phyloP scores from a whole-genome alignment of 202 grass and related monocot genomes.

The Tripidium arundinaceum region DNA sequence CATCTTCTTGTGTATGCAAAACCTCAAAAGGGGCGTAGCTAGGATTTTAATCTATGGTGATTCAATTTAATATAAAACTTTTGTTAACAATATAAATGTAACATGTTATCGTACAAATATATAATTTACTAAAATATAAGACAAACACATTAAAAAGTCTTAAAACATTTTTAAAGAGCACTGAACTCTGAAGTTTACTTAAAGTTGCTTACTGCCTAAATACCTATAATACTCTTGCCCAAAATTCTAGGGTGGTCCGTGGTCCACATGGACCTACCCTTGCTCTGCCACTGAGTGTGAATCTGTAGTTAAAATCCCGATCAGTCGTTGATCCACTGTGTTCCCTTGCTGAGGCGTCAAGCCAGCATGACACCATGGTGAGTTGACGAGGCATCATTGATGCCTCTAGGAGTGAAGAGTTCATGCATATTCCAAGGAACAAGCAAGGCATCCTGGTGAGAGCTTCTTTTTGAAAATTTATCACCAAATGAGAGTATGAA shows the following conservation, averaged over 20 bases:
- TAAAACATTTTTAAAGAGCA: too few species aligned
- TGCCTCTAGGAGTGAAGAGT: background rate
- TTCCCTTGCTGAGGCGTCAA: background rate
- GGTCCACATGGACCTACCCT: too few species aligned
- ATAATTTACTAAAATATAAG: too few species aligned
- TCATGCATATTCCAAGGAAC: background rate
- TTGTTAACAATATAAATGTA: background rate
- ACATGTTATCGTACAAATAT: too few species aligned
- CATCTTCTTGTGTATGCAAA: conserved; percentile 64
- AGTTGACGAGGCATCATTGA: background rate
- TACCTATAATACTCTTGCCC: too few species aligned
- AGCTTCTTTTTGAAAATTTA: background rate
- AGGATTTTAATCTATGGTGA: background rate
- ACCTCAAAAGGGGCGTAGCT: conserved; percentile 47
- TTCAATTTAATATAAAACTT: background rate
- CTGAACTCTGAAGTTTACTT: too few species aligned
- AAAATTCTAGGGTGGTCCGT: too few species aligned
- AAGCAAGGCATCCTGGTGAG: background rate
- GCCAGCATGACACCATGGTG: background rate
- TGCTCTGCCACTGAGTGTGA: background rate
- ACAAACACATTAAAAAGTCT: too few species aligned
- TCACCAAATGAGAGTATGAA: background rate
- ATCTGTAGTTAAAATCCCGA: background rate
- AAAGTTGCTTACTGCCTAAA: too few species aligned
- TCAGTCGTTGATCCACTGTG: background rate